These are phyloP conservation scores for Xerocomellus intermedius DNA, from an alignment of 768 basidiomycete genomes.

Conservation along the genomic window DNA sequence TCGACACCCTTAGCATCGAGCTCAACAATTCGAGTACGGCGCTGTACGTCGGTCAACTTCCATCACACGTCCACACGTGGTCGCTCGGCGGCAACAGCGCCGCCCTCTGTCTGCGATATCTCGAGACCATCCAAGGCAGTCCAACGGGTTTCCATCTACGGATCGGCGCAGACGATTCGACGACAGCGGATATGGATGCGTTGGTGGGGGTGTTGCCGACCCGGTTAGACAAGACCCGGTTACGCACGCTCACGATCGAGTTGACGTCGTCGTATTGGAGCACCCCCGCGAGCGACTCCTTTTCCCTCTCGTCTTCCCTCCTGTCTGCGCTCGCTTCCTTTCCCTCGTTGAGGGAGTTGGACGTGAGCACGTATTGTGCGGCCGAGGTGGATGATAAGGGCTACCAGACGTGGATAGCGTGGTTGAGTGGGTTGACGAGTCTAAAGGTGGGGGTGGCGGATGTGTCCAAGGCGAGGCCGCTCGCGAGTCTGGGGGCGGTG, in stretches of 20 bases:
- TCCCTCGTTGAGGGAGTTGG: conserved; percentile 13
- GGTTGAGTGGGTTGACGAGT: conserved; percentile 11
- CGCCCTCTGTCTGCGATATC: conserved; percentile 20
- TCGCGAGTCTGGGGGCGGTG: conserved; percentile 20
- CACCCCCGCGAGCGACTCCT: conserved; percentile 22
- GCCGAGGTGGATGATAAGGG: conserved; percentile 20
- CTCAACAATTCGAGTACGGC: conserved; percentile 25
- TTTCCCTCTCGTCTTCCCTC: conserved; percentile 16
- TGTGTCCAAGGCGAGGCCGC: conserved; percentile 16
- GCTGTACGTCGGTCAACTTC: conserved; percentile 19
- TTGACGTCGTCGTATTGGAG: conserved; percentile 31
- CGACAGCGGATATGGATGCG: conserved; percentile 12
- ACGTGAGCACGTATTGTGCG: conserved; percentile 21
- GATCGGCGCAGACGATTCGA: conserved; percentile 28
- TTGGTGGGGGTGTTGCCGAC: conserved; percentile 10
- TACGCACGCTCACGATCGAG: conserved; percentile 18
- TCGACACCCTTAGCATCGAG: conserved; percentile 26
- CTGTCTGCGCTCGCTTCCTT: conserved; percentile 17
- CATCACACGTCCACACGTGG: conserved; percentile 16
- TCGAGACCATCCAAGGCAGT: conserved; percentile 16
- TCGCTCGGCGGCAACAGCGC: conserved; percentile 27
- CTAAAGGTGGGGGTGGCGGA: conserved; percentile 23
- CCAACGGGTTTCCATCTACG: conserved; percentile 20
- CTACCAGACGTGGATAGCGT: conserved; percentile 15
- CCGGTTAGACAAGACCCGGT: conserved; percentile 10